A percentile compares a stretch with the other conserved stretches of the same genome.
phyloP scores from a whole-genome alignment of 2,329 filamentous ascomycete species.

The Arthrobotrys pseudoclavata region DNA sequence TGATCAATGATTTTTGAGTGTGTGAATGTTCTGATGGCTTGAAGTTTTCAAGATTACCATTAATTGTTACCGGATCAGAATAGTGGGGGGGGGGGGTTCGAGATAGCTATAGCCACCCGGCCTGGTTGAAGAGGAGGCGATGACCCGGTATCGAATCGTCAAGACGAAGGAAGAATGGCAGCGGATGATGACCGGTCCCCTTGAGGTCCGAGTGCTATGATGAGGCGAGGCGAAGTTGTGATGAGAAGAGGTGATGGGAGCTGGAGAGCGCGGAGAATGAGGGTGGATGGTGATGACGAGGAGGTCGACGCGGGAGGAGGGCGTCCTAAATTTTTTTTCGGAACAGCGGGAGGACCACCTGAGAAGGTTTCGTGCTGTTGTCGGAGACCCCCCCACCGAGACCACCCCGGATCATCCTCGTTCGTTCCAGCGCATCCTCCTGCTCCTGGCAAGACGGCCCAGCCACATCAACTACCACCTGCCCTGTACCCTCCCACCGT shows the following conservation, averaged over 20 bases:
- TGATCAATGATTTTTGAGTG: slow-evolving; percentile 1
- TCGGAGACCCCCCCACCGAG: slow-evolving; percentile 60
- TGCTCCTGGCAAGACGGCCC: slow-evolving; percentile 59
- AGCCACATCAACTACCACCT: slow-evolving; percentile 60
- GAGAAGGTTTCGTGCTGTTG: slow-evolving; percentile 56
- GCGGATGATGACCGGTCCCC: slow-evolving; percentile 15
- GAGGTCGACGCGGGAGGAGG: slow-evolving; percentile 45
- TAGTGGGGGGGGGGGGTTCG: slow-evolving; percentile 22
- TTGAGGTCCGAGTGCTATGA: slow-evolving; percentile 6
- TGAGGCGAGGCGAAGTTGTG: slow-evolving; percentile 12
- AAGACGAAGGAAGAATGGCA: slow-evolving; percentile 13
- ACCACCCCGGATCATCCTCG: slow-evolving; percentile 60
- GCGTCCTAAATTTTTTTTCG: slow-evolving; percentile 50
- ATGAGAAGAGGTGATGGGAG: slow-evolving; percentile 25
- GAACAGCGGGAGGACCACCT: slow-evolving; percentile 33
- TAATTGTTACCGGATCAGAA: slow-evolving; percentile 3
- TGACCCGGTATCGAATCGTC: slow-evolving; percentile 1
- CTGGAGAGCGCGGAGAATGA: slow-evolving; percentile 30
- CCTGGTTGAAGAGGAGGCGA: slow-evolving; percentile 20
- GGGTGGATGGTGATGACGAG: slow-evolving; percentile 45
- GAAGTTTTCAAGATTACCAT: background rate
- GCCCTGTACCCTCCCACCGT: slow-evolving; percentile 35
- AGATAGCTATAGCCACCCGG: slow-evolving; percentile 14
- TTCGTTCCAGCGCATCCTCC: slow-evolving; percentile 60
- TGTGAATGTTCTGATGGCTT: background rate